Conservation (phyloP, 257 asterid species). For the Solanum okadae region DNA sequence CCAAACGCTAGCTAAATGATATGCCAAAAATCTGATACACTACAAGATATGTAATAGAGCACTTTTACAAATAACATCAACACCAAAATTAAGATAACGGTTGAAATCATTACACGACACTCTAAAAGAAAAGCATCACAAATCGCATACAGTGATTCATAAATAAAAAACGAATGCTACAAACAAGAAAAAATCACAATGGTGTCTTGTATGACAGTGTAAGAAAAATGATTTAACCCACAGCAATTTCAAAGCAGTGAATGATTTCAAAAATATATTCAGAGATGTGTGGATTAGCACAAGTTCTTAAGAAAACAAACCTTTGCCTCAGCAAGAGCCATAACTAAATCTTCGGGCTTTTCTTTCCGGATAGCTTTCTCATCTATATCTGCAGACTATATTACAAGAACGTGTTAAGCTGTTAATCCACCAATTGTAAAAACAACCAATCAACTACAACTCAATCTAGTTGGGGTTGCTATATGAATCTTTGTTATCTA, state of each 20-base stretch:
- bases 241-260: not conserved
- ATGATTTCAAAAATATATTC: not conserved
- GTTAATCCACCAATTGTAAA: too few relatives aligned
- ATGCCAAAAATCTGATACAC: not conserved
- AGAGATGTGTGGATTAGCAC: not conserved
- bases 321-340: conserved; percentile 93
- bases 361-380: conserved; percentile 84
- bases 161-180: not conserved
- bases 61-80: not conserved
- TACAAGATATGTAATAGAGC: not conserved
- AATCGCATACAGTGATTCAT: not conserved
- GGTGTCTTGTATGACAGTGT: not conserved
- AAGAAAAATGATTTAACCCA: not conserved
- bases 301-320: conserved; percentile 13
- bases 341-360: conserved; percentile 84
- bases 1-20: not conserved
- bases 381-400: conserved; percentile 87
- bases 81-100: not conserved
- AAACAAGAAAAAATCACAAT: not conserved
- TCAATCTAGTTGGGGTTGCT: not conserved
- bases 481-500: not conserved
- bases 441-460: too few relatives aligned
- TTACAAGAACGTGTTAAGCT: not conserved
- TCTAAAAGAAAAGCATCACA: not conserved
- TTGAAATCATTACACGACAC: not conserved